Evolutionary conservation across 2,329 filamentous ascomycete genomes (phyloP), one percentile per base, ranked within the genome.

Genomic region (Phaeosphaeria sp.): DNA sequence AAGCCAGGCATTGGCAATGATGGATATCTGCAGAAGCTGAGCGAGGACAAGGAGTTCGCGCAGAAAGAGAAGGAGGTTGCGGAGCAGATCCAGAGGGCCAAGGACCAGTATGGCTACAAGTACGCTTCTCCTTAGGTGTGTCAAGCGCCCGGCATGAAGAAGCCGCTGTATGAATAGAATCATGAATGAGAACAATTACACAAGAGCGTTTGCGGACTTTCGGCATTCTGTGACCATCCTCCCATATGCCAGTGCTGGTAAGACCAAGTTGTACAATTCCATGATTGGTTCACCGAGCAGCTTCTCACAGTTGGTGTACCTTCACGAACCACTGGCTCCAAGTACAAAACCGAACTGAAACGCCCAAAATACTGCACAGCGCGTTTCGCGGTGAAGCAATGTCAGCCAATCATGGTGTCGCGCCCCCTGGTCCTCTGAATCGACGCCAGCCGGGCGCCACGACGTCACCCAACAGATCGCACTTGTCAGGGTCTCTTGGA

Each of bases 11-110:
- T 83, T 15, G 73, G 71, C 6, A 86, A 87, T 63, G 77, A 69
- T 1, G 57, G 66, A 2, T 74, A 82, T 52, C 55, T 74, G 61
- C 71, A 79, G 72, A 75, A 75, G 24, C 50, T 84, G 56, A 77
- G 80, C 67, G 75, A 81, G 2, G 81, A 85, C 36, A 73, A 78
- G 21, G 83, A 83, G 58, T 81, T 80, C 60, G 81, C 77, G 67
- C 75, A 81, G 73, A 77, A 79, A 68, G 77, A 82, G 60, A 75
- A 79, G 36, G 66, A 75, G 58, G 55, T 80, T 21, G 64, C 60
- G 53, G 72, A 77, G 45, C 52, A 76, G 48, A 69, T 76, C 52
- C 71, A 77, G 56, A 76, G 75, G 54, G 79, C 79, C 9, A 81
- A 81, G 67, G 75, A 80, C 64, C 70, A 81, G 65, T 81, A 81